These are phyloP conservation scores for Alternaria viburni DNA, from an alignment of 2,329 filamentous ascomycete genomes.

Conservation along the genomic window DNA sequence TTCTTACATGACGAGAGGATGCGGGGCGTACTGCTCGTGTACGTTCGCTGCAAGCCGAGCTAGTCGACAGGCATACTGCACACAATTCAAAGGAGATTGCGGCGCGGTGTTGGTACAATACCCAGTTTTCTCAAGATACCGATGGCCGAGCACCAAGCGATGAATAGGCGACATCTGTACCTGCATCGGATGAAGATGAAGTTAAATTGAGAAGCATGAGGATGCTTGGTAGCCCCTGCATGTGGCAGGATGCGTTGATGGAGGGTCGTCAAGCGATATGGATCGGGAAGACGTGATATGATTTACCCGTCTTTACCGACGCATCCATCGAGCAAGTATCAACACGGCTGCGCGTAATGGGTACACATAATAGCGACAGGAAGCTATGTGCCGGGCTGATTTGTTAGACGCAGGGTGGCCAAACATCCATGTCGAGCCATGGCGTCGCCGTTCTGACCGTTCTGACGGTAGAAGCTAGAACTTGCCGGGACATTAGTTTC, in stretches of 20 bases:
- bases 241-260: slow-evolving; percentile 6
- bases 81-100: neutral
- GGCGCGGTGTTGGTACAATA: slow-evolving; percentile 4
- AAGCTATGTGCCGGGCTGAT: slow-evolving; percentile 10
- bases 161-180: slow-evolving; percentile 11
- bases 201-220: slow-evolving; percentile 10
- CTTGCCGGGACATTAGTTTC: neutral
- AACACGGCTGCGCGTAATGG: neutral
- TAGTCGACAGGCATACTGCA: slow-evolving; percentile 1
- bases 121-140: neutral
- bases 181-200: slow-evolving; percentile 17
- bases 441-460: neutral
- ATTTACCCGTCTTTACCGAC: slow-evolving; percentile 17
- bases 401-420: neutral
- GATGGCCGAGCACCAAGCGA: neutral
- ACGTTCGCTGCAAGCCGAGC: neutral
- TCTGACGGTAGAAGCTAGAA: neutral
- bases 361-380: slow-evolving; percentile 5
- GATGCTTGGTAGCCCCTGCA: slow-evolving; percentile 15
- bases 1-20: slow-evolving; percentile 8
- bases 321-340: neutral
- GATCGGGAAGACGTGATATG: slow-evolving; percentile 7
- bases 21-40: slow-evolving; percentile 1
- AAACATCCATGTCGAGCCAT: slow-evolving; percentile 1
- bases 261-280: neutral